phyloP scores from a whole-genome alignment of 768 basidiomycete genomes.

The Lepiota brunneoincarnata region DNA sequence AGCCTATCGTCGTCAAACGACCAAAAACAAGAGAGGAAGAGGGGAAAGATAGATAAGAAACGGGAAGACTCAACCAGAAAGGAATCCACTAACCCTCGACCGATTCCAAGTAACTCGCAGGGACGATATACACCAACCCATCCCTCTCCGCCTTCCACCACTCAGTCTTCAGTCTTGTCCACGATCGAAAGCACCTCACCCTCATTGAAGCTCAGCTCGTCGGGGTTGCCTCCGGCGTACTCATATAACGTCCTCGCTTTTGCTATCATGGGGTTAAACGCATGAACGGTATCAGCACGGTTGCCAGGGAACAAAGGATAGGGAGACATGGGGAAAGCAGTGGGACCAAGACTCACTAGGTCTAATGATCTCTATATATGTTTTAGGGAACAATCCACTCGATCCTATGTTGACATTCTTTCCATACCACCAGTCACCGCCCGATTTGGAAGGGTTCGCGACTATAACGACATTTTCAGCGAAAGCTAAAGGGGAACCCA shows the following conservation, averaged over 20 bases:
- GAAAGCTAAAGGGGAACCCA: conserved; percentile 52
- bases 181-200: conserved; percentile 78
- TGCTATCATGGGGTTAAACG: conserved; percentile 30
- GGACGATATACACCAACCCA: conserved; percentile 86
- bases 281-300: neutral
- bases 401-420: conserved; percentile 59
- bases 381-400: conserved; percentile 87
- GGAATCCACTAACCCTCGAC: conserved; percentile 81
- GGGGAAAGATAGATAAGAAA: conserved; percentile 29
- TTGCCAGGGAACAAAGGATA: conserved; percentile 1
- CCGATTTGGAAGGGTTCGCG: conserved; percentile 84
- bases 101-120: conserved; percentile 86
- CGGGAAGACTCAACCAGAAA: conserved; percentile 51
- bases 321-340: neutral
- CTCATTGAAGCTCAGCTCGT: conserved; percentile 85
- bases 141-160: conserved; percentile 97
- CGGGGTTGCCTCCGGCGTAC: conserved; percentile 65
- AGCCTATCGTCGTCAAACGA: conserved; percentile 61
- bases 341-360: conserved; percentile 46
- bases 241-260: conserved; percentile 80
- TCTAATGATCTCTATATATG: conserved; percentile 75
- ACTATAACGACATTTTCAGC: conserved; percentile 71
- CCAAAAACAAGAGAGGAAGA: conserved; percentile 6
- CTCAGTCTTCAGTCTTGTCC: conserved; percentile 77
- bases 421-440: conserved; percentile 94